phyloP scores from a whole-genome alignment of 2,329 filamentous ascomycete genomes.

The Arthroderma sp. region DNA sequence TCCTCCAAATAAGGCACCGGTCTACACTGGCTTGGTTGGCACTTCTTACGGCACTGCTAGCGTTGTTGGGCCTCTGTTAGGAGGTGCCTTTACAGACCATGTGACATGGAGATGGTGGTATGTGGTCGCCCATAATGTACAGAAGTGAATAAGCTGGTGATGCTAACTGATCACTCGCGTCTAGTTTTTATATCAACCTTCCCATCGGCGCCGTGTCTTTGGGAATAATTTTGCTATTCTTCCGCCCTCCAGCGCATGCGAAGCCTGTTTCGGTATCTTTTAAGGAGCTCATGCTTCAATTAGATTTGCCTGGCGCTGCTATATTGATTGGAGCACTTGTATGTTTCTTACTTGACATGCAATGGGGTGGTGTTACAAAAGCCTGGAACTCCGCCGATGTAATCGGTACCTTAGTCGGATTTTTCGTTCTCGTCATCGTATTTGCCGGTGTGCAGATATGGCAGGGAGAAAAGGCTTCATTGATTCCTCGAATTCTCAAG shows the following conservation, averaged over 20 bases:
- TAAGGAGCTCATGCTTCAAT: slow-evolving; percentile 11
- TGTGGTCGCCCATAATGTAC: not conserved
- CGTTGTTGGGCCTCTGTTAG: slow-evolving; percentile 11
- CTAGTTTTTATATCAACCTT: slow-evolving; percentile 28
- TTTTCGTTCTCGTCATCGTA: slow-evolving; percentile 11
- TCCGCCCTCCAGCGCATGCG: slow-evolving; percentile 11
- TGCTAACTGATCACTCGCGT: not conserved
- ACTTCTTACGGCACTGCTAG: slow-evolving; percentile 10
- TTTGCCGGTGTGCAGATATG: slow-evolving; percentile 11
- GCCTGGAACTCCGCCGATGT: slow-evolving; percentile 14
- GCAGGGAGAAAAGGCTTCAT: slow-evolving; percentile 14
- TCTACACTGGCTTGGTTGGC: slow-evolving; percentile 10
- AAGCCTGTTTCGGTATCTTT: slow-evolving; percentile 8
- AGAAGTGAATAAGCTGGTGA: too few relatives aligned
- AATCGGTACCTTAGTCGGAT: slow-evolving; percentile 14
- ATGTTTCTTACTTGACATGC: slow-evolving; percentile 16
- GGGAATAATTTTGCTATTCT: slow-evolving; percentile 7
- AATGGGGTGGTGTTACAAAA: slow-evolving; percentile 17
- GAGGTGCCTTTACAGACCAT: slow-evolving; percentile 11
- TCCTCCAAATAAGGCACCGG: slow-evolving; percentile 6
- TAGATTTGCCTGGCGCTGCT: slow-evolving; percentile 15
- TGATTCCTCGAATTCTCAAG: slow-evolving; percentile 17
- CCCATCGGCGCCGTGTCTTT: slow-evolving; percentile 9
- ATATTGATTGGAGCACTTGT: slow-evolving; percentile 16
- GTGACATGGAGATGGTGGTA: slow-evolving; percentile 12